Evolutionary conservation across 306 rosid genomes (phyloP), one percentile per base, ranked within the genome.

Genomic region (Acmispon strigosus): DNA sequence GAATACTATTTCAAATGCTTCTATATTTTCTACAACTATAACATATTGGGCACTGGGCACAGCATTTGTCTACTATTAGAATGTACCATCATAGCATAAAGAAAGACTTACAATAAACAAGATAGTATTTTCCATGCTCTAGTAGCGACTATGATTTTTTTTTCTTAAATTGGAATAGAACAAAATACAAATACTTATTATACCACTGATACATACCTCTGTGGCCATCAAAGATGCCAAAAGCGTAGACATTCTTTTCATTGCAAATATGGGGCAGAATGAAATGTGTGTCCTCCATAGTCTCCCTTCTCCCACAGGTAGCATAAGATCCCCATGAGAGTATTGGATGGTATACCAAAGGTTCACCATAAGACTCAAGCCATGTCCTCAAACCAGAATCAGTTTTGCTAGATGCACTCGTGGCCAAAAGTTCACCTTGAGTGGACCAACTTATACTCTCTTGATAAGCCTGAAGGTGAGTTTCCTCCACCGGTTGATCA

Each of bases 201-300:
- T 62, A 74, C 70, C 50, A 56, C 19, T 32, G 66, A 11, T 73
- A 69, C 36, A 65, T 70, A 90, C 98, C 98, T 84, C 97, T 84
- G 78, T 94, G 95, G 69, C 97, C 98, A 82, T 94, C 96, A 73
- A 90, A 94, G 77, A 91, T 86, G 10, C 97, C 98, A 80, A 90
- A 94, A 62, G 61, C 85, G 89, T 84, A 89, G 66, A 82, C 58
- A 72, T 90, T 88, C 59, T 82, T 72, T 82, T 85, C 88, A 70
- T 75, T 66, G 66, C 84, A 76, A 72, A 89, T 16, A 61, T 74
- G 80, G 36, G 95, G 98, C 66, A 84, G 80, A 67, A 91, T 81
- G 69, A 90, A 90, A 91, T 89, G 92, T 13, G 91, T 82, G 67
- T 94, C 98, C 91, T 94, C 98, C 98, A 89, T 91, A 18, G 86